A percentile compares a stretch with the other conserved stretches of the same genome.
Evolutionary conservation across 306 rosid species (phyloP).

Genomic region (Canavalia gladiata): DNA sequence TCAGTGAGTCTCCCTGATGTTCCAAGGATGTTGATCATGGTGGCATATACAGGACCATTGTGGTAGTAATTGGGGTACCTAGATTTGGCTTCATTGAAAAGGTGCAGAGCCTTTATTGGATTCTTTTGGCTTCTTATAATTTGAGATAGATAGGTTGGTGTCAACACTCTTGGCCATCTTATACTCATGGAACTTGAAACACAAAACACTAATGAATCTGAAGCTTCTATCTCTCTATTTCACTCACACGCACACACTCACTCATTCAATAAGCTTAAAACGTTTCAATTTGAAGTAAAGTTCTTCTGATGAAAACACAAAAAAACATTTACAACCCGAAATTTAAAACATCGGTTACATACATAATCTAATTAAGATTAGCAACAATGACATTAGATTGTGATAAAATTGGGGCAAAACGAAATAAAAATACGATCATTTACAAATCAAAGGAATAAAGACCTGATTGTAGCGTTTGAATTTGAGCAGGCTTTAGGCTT

Average conservation of each 20-base stretch:
- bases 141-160: slow-evolving; percentile 60
- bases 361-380: background rate
- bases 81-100: slow-evolving; percentile 58
- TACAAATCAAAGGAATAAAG: background rate
- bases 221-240: slow-evolving; percentile 19
- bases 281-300: background rate
- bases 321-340: background rate
- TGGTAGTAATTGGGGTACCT: slow-evolving; percentile 58
- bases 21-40: slow-evolving; percentile 65
- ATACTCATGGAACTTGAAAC: slow-evolving; percentile 49
- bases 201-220: background rate
- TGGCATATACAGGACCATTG: slow-evolving; percentile 66
- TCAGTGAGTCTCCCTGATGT: slow-evolving; percentile 52
- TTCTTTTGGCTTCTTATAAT: slow-evolving; percentile 61
- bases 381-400: background rate
- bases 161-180: slow-evolving; percentile 68
- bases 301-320: background rate
- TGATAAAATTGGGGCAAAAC: background rate
- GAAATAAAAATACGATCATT: background rate
- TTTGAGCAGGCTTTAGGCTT: slow-evolving; percentile 6
- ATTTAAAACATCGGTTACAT: background rate
- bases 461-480: background rate
- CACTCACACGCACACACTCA: background rate
- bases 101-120: slow-evolving; percentile 58
- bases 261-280: background rate